Conservation (phyloP, 495 filamentous ascomycete species). For the Paragyromitra xinjiangensis region DNA sequence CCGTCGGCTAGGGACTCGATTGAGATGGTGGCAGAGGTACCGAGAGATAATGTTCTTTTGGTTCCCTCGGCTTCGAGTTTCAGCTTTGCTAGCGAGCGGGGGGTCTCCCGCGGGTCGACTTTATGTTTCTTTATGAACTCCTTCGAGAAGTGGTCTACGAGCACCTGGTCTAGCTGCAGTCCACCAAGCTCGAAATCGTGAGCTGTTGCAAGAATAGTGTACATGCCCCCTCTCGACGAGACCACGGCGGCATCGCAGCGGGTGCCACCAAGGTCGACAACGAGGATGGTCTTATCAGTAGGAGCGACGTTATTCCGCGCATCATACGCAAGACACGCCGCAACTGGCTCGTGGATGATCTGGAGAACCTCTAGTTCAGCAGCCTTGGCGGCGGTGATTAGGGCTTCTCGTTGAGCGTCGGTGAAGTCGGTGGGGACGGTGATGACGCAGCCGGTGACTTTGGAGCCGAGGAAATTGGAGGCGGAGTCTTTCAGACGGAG, state of each 20-base stretch:
- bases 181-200: slow-evolving; percentile 95
- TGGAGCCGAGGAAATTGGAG: slow-evolving; percentile 88
- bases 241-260: slow-evolving; percentile 91
- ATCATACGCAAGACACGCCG: slow-evolving; percentile 91
- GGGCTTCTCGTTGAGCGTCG: slow-evolving; percentile 81
- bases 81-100: slow-evolving; percentile 85
- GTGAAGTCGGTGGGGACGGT: slow-evolving; percentile 92
- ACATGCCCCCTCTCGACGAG: slow-evolving; percentile 91
- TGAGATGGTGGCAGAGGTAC: slow-evolving; percentile 85
- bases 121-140: slow-evolving; percentile 97
- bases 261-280: slow-evolving; percentile 92
- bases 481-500: slow-evolving; percentile 82
- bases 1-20: slow-evolving; percentile 88
- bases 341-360: slow-evolving; percentile 90
- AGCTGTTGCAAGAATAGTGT: slow-evolving; percentile 89
- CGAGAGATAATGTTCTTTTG: slow-evolving; percentile 87
- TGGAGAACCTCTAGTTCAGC: slow-evolving; percentile 91
- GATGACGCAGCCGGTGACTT: slow-evolving; percentile 90
- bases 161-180: slow-evolving; percentile 80
- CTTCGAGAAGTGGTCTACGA: slow-evolving; percentile 97
- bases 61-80: slow-evolving; percentile 88
- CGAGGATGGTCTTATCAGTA: slow-evolving; percentile 87
- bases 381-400: slow-evolving; percentile 77
- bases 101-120: slow-evolving; percentile 82
- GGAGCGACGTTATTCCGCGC: slow-evolving; percentile 67